These are phyloP conservation scores for Coemansia sp. DNA, from an alignment of 192 early-diverging fungal species.

Conservation along the genomic window DNA sequence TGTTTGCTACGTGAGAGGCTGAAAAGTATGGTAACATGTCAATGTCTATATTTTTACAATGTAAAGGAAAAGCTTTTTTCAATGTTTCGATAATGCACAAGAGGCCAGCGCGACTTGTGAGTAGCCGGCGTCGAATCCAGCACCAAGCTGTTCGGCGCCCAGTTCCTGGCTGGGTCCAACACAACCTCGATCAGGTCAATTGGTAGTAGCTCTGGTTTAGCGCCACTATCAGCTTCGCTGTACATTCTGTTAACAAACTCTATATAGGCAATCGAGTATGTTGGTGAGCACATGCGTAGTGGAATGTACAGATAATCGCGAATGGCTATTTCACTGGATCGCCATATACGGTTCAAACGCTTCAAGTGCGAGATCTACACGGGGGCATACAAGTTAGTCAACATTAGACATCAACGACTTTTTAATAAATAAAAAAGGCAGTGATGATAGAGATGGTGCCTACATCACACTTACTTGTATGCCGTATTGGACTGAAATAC, in stretches of 20 bases:
- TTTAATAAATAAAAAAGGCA: slow-evolving; percentile 1
- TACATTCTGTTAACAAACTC: slow-evolving; percentile 27
- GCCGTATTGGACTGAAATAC: slow-evolving; percentile 45
- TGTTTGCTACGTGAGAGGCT: background rate
- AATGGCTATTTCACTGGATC: slow-evolving; percentile 38
- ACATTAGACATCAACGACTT: background rate
- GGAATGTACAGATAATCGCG: slow-evolving; percentile 48
- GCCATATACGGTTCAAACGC: slow-evolving; percentile 53
- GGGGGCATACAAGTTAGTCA: background rate
- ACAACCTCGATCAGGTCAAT: slow-evolving; percentile 46
- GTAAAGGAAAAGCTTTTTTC: slow-evolving; percentile 40
- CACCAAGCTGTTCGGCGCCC: background rate
- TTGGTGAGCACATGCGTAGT: slow-evolving; percentile 43
- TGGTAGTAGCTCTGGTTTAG: background rate
- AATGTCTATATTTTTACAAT: slow-evolving; percentile 10
- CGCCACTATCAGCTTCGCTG: slow-evolving; percentile 2
- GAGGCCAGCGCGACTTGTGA: slow-evolving; percentile 29
- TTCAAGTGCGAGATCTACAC: slow-evolving; percentile 45
- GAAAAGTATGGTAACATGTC: slow-evolving; percentile 1
- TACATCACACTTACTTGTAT: slow-evolving; percentile 26
- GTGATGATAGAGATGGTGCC: background rate
- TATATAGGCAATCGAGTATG: slow-evolving; percentile 29
- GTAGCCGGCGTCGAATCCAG: background rate
- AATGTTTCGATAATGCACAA: slow-evolving; percentile 39
- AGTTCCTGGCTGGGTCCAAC: slow-evolving; percentile 16